A percentile compares a stretch with the other conserved stretches of the same genome.
These are phyloP conservation scores for Russula ochroleuca DNA, from an alignment of 768 basidiomycete species.

Conservation along the genomic window DNA sequence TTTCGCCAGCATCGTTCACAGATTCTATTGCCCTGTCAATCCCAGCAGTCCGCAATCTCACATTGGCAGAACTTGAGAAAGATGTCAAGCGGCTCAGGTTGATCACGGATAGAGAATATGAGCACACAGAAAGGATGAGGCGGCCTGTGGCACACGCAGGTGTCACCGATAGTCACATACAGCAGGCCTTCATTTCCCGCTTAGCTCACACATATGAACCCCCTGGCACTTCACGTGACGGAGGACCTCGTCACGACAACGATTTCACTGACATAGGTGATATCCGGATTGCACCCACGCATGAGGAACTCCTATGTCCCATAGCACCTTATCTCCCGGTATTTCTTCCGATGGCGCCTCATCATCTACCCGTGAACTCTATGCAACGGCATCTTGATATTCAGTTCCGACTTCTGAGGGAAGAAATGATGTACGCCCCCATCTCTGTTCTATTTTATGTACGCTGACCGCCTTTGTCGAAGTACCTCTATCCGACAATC, in stretches of 20 bases:
- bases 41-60: constrained; percentile 37
- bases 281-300: constrained; percentile 68
- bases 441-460: background rate
- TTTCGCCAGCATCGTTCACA: constrained; percentile 42
- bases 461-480: background rate
- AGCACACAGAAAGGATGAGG: constrained; percentile 31
- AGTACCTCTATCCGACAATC: constrained; percentile 29
- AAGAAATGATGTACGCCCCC: constrained; percentile 57
- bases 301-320: constrained; percentile 53
- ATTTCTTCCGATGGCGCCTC: constrained; percentile 56
- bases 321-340: constrained; percentile 57
- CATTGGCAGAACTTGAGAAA: constrained; percentile 36
- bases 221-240: constrained; percentile 47
- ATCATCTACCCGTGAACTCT: constrained; percentile 50
- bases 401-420: constrained; percentile 70
- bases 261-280: constrained; percentile 51
- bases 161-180: constrained; percentile 25
- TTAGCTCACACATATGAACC: constrained; percentile 46
- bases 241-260: constrained; percentile 65
- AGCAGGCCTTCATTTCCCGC: constrained; percentile 40
- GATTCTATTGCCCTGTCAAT: constrained; percentile 39
- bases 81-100: constrained; percentile 35
- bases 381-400: constrained; percentile 68
- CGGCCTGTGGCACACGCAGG: constrained; percentile 4
- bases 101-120: constrained; percentile 51